phyloP scores from a whole-genome alignment of 257 asterid genomes.

The Nicotiana paniculata region DNA sequence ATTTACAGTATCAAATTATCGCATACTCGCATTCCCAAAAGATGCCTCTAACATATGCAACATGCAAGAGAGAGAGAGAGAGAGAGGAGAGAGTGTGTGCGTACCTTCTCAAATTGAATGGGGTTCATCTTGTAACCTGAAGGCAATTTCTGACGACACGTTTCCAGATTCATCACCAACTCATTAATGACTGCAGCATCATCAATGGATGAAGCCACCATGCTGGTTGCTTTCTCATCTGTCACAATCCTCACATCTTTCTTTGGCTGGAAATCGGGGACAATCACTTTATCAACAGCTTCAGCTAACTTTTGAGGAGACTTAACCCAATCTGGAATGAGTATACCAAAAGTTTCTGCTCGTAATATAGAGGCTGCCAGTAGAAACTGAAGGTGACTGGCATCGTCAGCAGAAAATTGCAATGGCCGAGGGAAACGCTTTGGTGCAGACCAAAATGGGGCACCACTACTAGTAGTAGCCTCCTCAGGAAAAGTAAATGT shows the following conservation, averaged over 20 bases:
- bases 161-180: conserved; percentile 61
- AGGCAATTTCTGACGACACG: conserved; percentile 40
- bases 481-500: conserved; percentile 85
- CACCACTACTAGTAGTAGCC: conserved; percentile 84
- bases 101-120: conserved; percentile 88
- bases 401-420: conserved; percentile 54
- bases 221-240: conserved; percentile 88
- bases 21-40: background rate
- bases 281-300: conserved; percentile 52
- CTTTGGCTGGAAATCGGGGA: conserved; percentile 72
- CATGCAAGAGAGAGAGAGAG: background rate
- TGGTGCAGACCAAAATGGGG: conserved; percentile 97
- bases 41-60: background rate
- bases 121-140: conserved; percentile 78
- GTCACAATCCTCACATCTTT: conserved; percentile 66
- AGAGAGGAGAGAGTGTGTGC: background rate
- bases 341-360: conserved; percentile 78
- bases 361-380: conserved; percentile 78
- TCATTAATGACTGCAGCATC: conserved; percentile 71
- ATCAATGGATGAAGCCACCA: conserved; percentile 68
- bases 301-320: conserved; percentile 58
- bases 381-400: conserved; percentile 78
- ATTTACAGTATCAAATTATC: background rate
- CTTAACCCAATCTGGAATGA: conserved; percentile 77
- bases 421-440: conserved; percentile 81